Evolutionary conservation across 2,329 filamentous ascomycete genomes (phyloP), one percentile per base, ranked within the genome.

Genomic region (Fragosphaeria purpurea): DNA sequence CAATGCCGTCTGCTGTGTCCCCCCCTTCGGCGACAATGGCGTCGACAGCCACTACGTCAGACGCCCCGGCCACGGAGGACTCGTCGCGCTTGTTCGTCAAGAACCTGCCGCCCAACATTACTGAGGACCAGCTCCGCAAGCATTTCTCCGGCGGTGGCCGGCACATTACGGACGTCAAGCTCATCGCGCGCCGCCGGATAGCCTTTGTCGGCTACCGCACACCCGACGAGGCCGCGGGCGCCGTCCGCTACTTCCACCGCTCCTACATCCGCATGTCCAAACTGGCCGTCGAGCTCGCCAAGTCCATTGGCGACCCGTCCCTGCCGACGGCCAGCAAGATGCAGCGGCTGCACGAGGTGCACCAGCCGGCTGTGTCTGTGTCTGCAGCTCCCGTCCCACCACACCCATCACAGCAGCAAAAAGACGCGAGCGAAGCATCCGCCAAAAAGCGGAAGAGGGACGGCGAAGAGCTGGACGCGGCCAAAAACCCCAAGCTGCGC

Each of bases 221-320:
- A 47, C 73, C 85, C 11, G 81, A 91, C 55, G 85, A 88, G 64
- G 93, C 93, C 51, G 74, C 79, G 51, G 80, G 83, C 62, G 91
- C 93, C 43, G 86, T 94, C 65, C 90, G 87, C 67, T 95, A 95
- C 72, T 96, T 96, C 75, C 90, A 98, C 74, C 88, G 81, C 65
- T 85, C 90, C 56, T 98, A 89, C 69, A 88, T 98, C 61, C 88
- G 89, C 60, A 93, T 96, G 86, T 95, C 90, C 52, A 94, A 85
- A 72, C 89, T 98, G 61, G 78, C 77, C 34, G 93, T 96, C 55
- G 90, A 96, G 70, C 72, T 93, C 62, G 93, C 93, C 51, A 83
- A 80, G 65, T 85, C 93, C 62, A 67, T 70, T 51, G 60, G 69
- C 61, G 74, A 77, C 62, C 65, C 68, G 48, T 62, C 67, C 44